Evolutionary conservation across 2,329 filamentous ascomycete genomes (phyloP).

Genomic region (Penicillium italicum): DNA sequence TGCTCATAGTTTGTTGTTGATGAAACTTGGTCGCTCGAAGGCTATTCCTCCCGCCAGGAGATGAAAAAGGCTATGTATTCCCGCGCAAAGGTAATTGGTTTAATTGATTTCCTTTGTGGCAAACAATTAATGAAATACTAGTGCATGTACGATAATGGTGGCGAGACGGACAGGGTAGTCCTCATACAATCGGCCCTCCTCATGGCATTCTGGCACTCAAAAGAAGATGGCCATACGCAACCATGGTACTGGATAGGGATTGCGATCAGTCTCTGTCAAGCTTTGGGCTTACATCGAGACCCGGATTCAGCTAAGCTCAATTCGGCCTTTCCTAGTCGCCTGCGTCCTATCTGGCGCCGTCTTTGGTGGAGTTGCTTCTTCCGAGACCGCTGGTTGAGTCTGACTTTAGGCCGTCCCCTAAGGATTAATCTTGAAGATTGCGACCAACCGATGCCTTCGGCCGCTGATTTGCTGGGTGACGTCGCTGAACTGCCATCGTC

Average conservation of each 20-base stretch:
- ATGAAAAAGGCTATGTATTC: conserved; percentile 39
- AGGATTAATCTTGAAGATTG: conserved; percentile 40
- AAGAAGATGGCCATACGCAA: conserved; percentile 41
- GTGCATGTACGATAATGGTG: conserved; percentile 1
- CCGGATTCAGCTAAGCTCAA: neutral
- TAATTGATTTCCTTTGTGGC: neutral
- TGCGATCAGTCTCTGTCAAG: conserved; percentile 45
- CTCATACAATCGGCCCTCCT: conserved; percentile 45
- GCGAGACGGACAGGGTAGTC: conserved; percentile 13
- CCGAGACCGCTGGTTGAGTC: conserved; percentile 43
- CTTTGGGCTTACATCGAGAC: conserved; percentile 42
- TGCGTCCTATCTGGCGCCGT: conserved; percentile 34
- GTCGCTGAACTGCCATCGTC: conserved; percentile 8
- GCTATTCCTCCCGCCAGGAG: conserved; percentile 31
- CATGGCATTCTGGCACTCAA: conserved; percentile 44
- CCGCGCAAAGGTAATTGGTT: conserved; percentile 34
- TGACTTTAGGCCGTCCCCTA: conserved; percentile 40
- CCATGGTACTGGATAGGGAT: conserved; percentile 48
- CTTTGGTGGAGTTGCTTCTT: conserved; percentile 45
- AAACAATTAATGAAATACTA: neutral
- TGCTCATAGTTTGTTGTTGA: conserved; percentile 10
- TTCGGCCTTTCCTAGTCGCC: conserved; percentile 15
- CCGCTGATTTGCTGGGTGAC: conserved; percentile 29
- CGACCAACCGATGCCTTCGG: conserved; percentile 31
- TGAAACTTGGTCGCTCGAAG: conserved; percentile 20